A percentile compares a stretch with the other conserved stretches of the same genome.
phyloP scores from a whole-genome alignment of 148 eudicot species.

The Bassia scoparia region DNA sequence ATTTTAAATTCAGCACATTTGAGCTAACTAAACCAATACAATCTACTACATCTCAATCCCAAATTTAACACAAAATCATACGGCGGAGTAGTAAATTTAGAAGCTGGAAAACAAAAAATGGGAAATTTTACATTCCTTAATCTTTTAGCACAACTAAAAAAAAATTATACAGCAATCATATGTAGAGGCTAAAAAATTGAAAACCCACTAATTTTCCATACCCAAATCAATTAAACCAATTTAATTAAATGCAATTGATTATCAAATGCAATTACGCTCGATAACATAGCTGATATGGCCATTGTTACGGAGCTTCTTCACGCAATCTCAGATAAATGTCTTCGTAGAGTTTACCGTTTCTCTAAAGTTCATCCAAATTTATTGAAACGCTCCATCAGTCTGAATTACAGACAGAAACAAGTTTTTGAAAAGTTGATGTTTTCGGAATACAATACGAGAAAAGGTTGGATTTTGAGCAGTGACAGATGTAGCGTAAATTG shows the following conservation, averaged over 20 bases:
- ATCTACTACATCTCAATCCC: too few relatives aligned
- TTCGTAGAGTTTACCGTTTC: neutral
- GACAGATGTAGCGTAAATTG: slow-evolving; percentile 23
- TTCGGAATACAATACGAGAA: neutral
- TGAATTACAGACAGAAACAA: neutral
- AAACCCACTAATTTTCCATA: too few relatives aligned
- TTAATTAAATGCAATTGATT: neutral
- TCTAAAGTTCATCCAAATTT: neutral
- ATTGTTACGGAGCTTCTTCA: neutral
- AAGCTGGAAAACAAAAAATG: too few relatives aligned
- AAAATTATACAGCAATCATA: too few relatives aligned
- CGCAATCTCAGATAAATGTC: neutral
- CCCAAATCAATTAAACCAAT: too few relatives aligned
- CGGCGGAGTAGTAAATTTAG: too few relatives aligned
- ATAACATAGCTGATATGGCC: neutral
- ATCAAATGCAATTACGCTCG: neutral
- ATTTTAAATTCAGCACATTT: too few relatives aligned
- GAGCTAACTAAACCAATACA: too few relatives aligned
- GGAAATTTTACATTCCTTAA: too few relatives aligned
- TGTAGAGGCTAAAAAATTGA: too few relatives aligned
- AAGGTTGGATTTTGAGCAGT: slow-evolving; percentile 12
- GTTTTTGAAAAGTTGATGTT: neutral
- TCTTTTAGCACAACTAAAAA: too few relatives aligned
- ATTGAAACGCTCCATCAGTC: neutral
- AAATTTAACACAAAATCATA: too few relatives aligned